Evolutionary conservation across 1,139 yeast species (phyloP), one percentile per base, ranked within the genome.

Genomic region (Pichia sp.): DNA sequence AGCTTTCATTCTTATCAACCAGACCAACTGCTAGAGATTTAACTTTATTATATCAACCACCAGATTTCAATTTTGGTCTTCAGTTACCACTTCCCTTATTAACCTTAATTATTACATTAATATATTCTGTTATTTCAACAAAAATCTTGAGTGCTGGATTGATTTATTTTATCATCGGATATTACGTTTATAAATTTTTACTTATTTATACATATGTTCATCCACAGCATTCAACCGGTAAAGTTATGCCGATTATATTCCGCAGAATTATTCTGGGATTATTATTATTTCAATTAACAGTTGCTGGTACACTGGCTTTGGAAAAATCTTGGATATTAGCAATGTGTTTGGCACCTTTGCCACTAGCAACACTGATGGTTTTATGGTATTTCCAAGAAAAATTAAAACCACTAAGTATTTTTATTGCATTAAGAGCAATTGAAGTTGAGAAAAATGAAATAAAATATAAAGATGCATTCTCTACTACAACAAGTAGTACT

Each of bases 201-300:
- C 68, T 86, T 50, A 68, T 87, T 51, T 87, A 82, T 60, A 79
- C 90, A 0, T 80, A 82, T 68, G 87, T 85, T 31, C 95, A 87
- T 60, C 86, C 92, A 5, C 95, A 87, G 41, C 96, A 87, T 62
- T 83, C 94, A 0, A 87, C 95, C 0, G 96, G 95, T 4, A 81
- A 82, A 56, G 90, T 86, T 0, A 86, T 95, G 95, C 90, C 94
- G 1, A 67, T 85, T 49, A 82, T 87, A 4, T 80, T 81, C 61
- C 72, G 94, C 52, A 69, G 96, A 51, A 74, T 86, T 4, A 76
- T 82, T 42, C 62, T 84, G 39, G 95, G 95, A 0, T 62, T 86
- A 36, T 63, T 82, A 20, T 63, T 87, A 11, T 86, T 92, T 60
- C 97, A 92, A 58, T 64, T 90, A 47, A 87, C 96, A 16, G 87